Evolutionary conservation across 306 rosid genomes (phyloP), one percentile per base, ranked within the genome.

Genomic region (Vigna trinervia): DNA sequence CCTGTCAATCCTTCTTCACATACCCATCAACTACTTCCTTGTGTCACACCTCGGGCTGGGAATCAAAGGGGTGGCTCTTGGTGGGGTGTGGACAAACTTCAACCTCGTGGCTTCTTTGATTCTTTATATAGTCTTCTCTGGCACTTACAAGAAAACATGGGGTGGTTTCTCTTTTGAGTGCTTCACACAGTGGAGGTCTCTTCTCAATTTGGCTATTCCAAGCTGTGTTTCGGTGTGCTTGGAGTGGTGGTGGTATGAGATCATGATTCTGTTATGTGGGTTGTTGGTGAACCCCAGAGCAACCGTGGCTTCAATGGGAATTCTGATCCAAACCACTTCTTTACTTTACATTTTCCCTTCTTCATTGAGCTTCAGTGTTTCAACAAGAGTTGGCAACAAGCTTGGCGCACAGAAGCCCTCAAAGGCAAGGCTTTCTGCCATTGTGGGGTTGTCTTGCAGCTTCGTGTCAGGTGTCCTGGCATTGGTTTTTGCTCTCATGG

Each of bases 161-260:
- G 87, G 78, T 2, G 95, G 95, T 1, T 84, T 92, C 23, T 86
- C 96, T 0, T 9, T 11, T 11, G 91, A 92, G 28, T 77, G 89
- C 75, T 91, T 94, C 3, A 69, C 53, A 17, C 84, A 84, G 28
- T 94, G 97, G 97, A 81, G 56, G 19, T 46, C 84, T 0, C 94
- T 94, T 8, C 78, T 94, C 5, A 86, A 85, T 69, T 56, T 94
- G 60, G 94, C 98, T 1, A 80, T 94, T 12, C 95, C 98, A 6
- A 92, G 97, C 80, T 94, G 98, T 84, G 74, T 94, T 60, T 94
- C 98, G 0, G 95, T 94, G 8, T 94, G 98, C 51, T 86, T 94
- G 15, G 98, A 94, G 78, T 94, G 98, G 98, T 94, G 98, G 98
- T 94, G 98, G 98, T 94, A 94, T 65, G 98, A 94, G 81, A 92